Evolutionary conservation across 2,329 filamentous ascomycete species (phyloP).

Genomic region (Colletotrichum chrysophilum): DNA sequence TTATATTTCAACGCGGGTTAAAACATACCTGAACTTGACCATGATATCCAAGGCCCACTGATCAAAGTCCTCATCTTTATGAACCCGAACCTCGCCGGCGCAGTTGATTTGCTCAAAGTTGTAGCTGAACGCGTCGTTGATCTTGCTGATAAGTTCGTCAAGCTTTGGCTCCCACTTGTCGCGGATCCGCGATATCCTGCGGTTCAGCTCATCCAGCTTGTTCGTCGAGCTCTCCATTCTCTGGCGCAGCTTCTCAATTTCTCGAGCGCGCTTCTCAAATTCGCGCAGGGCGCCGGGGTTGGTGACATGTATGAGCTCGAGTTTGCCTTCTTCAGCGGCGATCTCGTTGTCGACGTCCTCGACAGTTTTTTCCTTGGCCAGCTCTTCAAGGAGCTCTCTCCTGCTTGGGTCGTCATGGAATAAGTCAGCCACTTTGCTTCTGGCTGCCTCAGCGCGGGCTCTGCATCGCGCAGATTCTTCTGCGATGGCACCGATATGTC

Average conservation of each 20-base stretch:
- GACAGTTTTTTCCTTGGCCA: constrained; percentile 55
- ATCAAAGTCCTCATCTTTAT: constrained; percentile 93
- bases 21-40: constrained; percentile 85
- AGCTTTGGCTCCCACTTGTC: constrained; percentile 83
- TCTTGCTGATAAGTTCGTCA: constrained; percentile 77
- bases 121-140: constrained; percentile 89
- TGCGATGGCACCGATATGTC: constrained; percentile 42
- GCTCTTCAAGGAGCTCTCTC: constrained; percentile 44
- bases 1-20: neutral
- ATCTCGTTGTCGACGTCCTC: constrained; percentile 78
- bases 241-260: constrained; percentile 70
- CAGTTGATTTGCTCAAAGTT: constrained; percentile 96
- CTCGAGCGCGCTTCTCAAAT: constrained; percentile 73
- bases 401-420: constrained; percentile 43
- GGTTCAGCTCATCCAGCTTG: constrained; percentile 59
- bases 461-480: constrained; percentile 41
- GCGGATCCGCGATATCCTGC: constrained; percentile 69
- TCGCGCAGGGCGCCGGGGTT: constrained; percentile 78
- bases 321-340: constrained; percentile 72
- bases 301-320: constrained; percentile 81
- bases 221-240: constrained; percentile 59
- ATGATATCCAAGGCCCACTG: constrained; percentile 93
- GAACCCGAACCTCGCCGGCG: constrained; percentile 85
- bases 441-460: constrained; percentile 38
- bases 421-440: constrained; percentile 42